Percentiles rank a stretch among this genome's conserved stretches.
These are phyloP conservation scores for Fusarium napiforme DNA, from an alignment of 2,329 filamentous ascomycete species.

Conservation along the genomic window DNA sequence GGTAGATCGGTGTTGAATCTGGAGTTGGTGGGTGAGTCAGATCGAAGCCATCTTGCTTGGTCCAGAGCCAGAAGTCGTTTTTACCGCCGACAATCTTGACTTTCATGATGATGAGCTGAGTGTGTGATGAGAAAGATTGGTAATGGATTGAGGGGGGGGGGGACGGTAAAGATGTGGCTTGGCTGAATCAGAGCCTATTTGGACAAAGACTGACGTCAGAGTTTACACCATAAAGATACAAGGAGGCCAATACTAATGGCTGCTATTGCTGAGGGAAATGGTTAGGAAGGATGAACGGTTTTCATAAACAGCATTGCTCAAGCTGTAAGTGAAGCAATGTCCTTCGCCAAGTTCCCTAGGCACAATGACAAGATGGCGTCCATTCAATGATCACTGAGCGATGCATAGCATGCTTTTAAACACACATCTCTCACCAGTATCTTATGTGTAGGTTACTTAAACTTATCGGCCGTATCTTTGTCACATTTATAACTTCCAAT, in stretches of 20 bases:
- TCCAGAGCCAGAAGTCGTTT: background rate
- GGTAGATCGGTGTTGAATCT: background rate
- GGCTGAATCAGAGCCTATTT: background rate
- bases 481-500: background rate
- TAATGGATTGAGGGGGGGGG: fast-evolving
- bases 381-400: background rate
- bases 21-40: fast-evolving
- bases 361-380: fast-evolving
- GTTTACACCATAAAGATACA: background rate
- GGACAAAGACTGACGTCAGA: background rate
- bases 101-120: background rate
- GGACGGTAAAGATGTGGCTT: background rate
- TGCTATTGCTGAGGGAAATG: fast-evolving
- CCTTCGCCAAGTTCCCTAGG: fast-evolving
- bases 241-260: fast-evolving
- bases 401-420: fast-evolving
- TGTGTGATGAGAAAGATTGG: fast-evolving
- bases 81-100: background rate
- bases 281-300: fast-evolving
- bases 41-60: background rate
- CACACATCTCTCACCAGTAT: fast-evolving
- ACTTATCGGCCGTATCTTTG: fast-evolving
- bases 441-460: fast-evolving
- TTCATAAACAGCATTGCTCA: background rate
- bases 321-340: background rate